Conservation (phyloP, 2,329 filamentous ascomycete species). For the Sporothrix schenckii region DNA sequence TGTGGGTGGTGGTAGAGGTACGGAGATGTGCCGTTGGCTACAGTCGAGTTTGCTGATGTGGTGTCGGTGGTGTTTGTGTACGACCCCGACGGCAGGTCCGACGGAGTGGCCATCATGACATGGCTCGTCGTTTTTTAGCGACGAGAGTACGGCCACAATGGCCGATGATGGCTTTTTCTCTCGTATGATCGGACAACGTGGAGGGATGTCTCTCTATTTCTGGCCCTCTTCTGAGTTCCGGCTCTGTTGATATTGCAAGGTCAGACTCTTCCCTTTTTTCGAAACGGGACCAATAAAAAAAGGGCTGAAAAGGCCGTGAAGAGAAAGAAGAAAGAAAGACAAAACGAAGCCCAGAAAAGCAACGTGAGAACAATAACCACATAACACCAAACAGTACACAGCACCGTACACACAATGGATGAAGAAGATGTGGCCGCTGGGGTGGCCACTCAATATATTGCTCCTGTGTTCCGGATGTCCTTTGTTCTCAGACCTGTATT, state of each 20-base stretch:
- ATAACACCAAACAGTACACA: not conserved
- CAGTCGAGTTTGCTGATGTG: not conserved
- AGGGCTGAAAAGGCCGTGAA: not conserved
- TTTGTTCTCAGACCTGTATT: not conserved
- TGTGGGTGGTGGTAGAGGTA: constrained; percentile 12
- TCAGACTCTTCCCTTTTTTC: not conserved
- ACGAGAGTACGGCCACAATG: not conserved
- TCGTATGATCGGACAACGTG: not conserved
- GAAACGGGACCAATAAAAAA: not conserved
- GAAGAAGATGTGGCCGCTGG: not conserved
- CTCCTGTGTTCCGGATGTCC: not conserved
- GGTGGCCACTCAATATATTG: constrained; percentile 19
- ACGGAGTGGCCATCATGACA: constrained; percentile 22
- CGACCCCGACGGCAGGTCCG: not conserved
- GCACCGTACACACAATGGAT: not conserved
- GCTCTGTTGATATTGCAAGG: not conserved
- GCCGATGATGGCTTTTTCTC: not conserved
- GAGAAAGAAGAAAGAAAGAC: not conserved
- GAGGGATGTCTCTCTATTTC: not conserved
- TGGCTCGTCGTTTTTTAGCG: not conserved
- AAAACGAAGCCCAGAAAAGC: not conserved
- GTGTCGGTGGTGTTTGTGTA: not conserved
- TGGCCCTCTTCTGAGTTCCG: not conserved
- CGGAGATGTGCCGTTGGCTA: constrained; percentile 8
- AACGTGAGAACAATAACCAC: not conserved